Evolutionary conservation across 805 yeast genomes (phyloP), one percentile per base, ranked within the genome.

Genomic region (Candida suzukii): DNA sequence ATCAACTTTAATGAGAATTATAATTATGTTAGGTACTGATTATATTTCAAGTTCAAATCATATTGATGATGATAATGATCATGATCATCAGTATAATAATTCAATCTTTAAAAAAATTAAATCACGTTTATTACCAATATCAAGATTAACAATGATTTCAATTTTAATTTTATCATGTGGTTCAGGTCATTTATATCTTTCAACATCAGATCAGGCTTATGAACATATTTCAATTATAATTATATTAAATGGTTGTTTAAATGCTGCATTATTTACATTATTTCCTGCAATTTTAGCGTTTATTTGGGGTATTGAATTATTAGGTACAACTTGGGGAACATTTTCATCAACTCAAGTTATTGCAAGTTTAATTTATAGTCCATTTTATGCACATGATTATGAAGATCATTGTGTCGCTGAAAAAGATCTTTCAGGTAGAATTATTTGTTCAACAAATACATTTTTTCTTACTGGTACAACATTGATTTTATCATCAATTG

Each of bases 311-410:
- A 73, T 84, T 19, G 88, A 84, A 34, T 73, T 85, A 27, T 78
- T 91, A 61, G 98, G 97, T 0, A 84, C 95, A 2, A 84, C 91
- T 2, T 91, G 96, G 87, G 97, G 97, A 2, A 67, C 83, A 21
- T 85, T 88, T 57, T 82, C 88, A 74, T 71, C 85, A 28, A 93
- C 95, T 0, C 95, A 96, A 2, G 44, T 28, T 14, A 20, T 32
- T 13, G 40, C 40, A 18, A 21, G 25, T 19, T 22, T 40, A 11
- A 19, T 43, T 10, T 43, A 29, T 22, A 43, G 30, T 35, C 35
- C 39, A 32, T 26, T 39, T n/a, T 43, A 35, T 31, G 43, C 40
- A 14, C 16, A 10, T 25, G 43, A 43, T 26, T 43, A 35, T 31
- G 38, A 37, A 12, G 5, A 30, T 8, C 33, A 40, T n/a, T 43